Base-by-base conservation (phyloP, 2,329 filamentous ascomycete genomes). In the Diaporthe humulicola region DNA sequence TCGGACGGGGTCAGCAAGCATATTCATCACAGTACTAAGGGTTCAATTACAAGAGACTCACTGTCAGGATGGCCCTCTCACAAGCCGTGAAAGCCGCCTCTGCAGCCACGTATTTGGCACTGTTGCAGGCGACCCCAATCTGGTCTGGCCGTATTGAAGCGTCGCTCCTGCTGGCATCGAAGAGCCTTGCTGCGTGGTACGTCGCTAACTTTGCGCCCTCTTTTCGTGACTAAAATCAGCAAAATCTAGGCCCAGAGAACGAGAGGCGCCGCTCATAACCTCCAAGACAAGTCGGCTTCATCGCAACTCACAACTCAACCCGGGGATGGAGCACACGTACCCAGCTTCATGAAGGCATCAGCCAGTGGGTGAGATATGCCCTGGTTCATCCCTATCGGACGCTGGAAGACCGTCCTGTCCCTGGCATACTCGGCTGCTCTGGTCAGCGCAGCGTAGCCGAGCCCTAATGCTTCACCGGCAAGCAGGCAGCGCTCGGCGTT, bases 401-500 rank as follows among this genome's bases (percentile, higher is more conserved):
- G 84, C n/a, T 87, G 85, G 78, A 94, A 94, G 0, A 94, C 91
- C 6, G 92, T 86, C 0, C 93, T 87, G 50, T 94, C 91, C 70
- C 88, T 86, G 0, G 93, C 93, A 77, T 95, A 95, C 25, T 85
- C 86, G 0, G 91, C 87, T 0, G 93, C 93, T 77, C 87, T 90
- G 73, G 87, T 85, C 38, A 92, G 84, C 14, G 90, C 94, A 0
- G 92, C 93, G 78, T 97, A 97, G 0, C 94, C 95, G 0, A 97
- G 85, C 0, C 95, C 94, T 0, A 97, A 87, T 0, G 95, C 94
- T 84, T 97, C 94, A 33, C 94, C 94, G 1, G 94, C 94, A 0
- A 95, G 85, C 0, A 95, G 87, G 80, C 93, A 94, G 3, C 93
- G 87, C 81, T 95, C 93, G 0, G 93, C 93, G 77, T 95, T 95